Percentiles rank a stretch among this genome's conserved stretches.
Evolutionary conservation across 2,329 filamentous ascomycete genomes (phyloP).

Genomic region (Graphiopsis chlorocephala): DNA sequence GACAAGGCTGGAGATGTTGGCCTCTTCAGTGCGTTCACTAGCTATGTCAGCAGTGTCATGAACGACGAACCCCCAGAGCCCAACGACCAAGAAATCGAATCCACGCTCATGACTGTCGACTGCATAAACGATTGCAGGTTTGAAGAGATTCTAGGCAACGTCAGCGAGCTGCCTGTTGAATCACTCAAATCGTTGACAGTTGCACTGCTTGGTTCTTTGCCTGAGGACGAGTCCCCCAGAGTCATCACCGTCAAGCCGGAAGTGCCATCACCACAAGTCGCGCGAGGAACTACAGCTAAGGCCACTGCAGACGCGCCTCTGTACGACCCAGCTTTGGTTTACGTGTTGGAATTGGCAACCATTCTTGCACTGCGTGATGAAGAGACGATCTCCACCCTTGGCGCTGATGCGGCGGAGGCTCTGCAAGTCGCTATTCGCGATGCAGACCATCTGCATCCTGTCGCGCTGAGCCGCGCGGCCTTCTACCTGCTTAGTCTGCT

Average conservation of each 20-base stretch:
- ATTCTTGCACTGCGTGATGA: constrained; percentile 74
- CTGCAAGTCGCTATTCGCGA: constrained; percentile 81
- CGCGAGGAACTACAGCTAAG: constrained; percentile 59
- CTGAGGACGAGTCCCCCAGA: constrained; percentile 76
- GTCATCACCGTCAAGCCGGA: constrained; percentile 93
- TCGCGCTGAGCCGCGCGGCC: constrained; percentile 78
- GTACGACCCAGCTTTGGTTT: constrained; percentile 85
- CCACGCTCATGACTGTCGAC: constrained; percentile 89
- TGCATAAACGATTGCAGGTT: constrained; percentile 89
- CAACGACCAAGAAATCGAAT: constrained; percentile 94
- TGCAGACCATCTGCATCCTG: constrained; percentile 71
- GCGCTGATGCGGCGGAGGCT: constrained; percentile 74
- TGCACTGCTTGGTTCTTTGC: constrained; percentile 76
- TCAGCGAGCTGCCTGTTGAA: constrained; percentile 64
- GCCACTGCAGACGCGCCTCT: constrained; percentile 48
- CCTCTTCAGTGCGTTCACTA: constrained; percentile 90
- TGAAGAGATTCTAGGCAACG: constrained; percentile 76
- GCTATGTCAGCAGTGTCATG: constrained; percentile 97
- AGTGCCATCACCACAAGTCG: constrained; percentile 59
- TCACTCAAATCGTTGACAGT: constrained; percentile 64
- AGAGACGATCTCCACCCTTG: constrained; percentile 68
- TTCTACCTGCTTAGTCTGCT: constrained; percentile 84
- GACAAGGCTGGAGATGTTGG: constrained; percentile 75
- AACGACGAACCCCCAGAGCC: constrained; percentile 97
- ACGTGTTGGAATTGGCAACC: constrained; percentile 87